Percentiles rank a stretch among this genome's conserved stretches.
phyloP scores from a whole-genome alignment of 2,329 filamentous ascomycete species.

The Botrytis tulipae region DNA sequence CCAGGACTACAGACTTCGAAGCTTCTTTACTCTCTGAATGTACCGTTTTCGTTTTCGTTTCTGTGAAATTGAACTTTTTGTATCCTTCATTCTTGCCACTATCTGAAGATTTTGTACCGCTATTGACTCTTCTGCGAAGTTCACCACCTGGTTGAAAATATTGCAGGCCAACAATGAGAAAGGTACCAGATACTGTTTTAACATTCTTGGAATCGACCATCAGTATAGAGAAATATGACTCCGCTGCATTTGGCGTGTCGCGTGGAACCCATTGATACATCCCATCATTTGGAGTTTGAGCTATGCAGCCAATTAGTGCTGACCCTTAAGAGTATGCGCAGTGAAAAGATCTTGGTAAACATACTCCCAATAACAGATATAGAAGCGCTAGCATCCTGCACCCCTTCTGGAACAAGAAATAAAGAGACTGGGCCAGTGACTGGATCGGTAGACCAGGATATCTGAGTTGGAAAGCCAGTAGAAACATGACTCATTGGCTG shows the following conservation, averaged over 20 bases:
- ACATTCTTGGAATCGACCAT: not conserved
- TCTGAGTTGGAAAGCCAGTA: not conserved
- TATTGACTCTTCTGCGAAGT: not conserved
- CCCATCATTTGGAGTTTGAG: constrained; percentile 6
- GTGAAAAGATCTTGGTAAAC: not conserved
- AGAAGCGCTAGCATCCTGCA: not conserved
- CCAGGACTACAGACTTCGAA: not conserved
- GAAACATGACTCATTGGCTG: not conserved
- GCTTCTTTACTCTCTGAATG: not conserved
- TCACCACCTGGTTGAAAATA: not conserved
- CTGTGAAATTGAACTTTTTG: not conserved
- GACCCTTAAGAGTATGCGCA: not conserved
- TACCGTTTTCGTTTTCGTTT: not conserved
- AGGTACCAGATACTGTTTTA: not conserved
- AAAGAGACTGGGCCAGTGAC: constrained; percentile 7
- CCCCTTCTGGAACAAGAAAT: constrained; percentile 13
- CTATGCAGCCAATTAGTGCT: not conserved
- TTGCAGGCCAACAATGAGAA: not conserved
- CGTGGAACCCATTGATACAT: not conserved
- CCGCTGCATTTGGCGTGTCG: not conserved
- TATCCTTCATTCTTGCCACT: not conserved
- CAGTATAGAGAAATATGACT: not conserved
- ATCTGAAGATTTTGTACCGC: not conserved
- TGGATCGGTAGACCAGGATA: not conserved
- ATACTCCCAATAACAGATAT: not conserved